phyloP scores from a whole-genome alignment of 331 rosid genomes.

The Cydonia oblonga region DNA sequence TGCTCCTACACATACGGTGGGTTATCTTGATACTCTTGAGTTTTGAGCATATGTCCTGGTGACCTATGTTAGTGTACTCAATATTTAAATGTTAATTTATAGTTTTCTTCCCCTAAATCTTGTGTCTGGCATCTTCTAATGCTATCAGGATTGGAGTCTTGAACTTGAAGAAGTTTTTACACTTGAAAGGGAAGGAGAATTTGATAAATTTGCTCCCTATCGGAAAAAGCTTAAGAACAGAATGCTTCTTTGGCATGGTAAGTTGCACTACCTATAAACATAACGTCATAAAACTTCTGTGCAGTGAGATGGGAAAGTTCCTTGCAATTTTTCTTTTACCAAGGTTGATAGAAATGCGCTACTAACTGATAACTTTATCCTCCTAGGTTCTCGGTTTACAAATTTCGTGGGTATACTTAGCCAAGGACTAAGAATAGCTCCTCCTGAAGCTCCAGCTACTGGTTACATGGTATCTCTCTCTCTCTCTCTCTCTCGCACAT shows the following conservation, averaged over 20 bases:
- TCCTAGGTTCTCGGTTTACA: slow-evolving; percentile 80
- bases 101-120: background rate
- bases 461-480: slow-evolving; percentile 75
- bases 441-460: slow-evolving; percentile 98
- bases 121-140: slow-evolving; percentile 2
- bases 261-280: slow-evolving; percentile 10
- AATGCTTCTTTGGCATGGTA: slow-evolving; percentile 99
- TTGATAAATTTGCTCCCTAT: slow-evolving; percentile 54
- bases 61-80: background rate
- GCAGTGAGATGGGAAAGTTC: background rate
- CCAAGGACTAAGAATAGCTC: slow-evolving; percentile 97
- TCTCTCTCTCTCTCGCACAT: background rate
- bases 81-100: background rate
- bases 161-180: slow-evolving; percentile 91
- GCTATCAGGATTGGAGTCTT: slow-evolving; percentile 79
- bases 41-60: background rate
- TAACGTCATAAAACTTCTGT: background rate
- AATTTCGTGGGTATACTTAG: slow-evolving; percentile 87
- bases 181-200: slow-evolving; percentile 85
- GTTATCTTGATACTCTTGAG: slow-evolving; percentile 10
- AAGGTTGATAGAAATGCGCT: background rate
- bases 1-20: slow-evolving; percentile 94
- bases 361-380: background rate
- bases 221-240: slow-evolving; percentile 57
- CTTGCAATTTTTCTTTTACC: background rate